phyloP scores from a whole-genome alignment of 306 rosid genomes.

The Hippophae tibetana region DNA sequence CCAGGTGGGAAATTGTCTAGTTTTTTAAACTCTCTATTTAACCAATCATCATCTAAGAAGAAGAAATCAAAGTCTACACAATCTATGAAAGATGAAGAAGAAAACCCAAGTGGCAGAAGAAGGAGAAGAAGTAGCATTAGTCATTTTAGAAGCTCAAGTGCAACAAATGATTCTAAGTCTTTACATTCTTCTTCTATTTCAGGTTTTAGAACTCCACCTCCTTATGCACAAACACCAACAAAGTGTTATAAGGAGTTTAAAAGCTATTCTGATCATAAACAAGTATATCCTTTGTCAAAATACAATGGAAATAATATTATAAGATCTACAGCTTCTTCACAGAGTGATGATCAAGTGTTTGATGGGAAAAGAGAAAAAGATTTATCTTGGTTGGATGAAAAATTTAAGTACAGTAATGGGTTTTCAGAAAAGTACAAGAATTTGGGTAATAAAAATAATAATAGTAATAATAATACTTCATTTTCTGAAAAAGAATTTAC shows the following conservation, averaged over 20 bases:
- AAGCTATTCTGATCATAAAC: conserved; percentile 52
- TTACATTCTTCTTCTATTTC: conserved; percentile 54
- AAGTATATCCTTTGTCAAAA: conserved; percentile 29
- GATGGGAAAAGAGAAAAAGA: conserved; percentile 46
- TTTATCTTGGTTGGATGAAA: conserved; percentile 28
- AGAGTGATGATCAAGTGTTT: conserved; percentile 23
- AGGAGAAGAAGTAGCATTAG: conserved; percentile 86
- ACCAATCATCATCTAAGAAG: conserved; percentile 77
- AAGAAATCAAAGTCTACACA: conserved; percentile 64
- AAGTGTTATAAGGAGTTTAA: conserved; percentile 63
- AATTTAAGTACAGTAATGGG: conserved; percentile 20
- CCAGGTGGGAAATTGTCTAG: conserved; percentile 91
- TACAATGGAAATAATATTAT: conserved; percentile 21
- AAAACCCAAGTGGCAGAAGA: conserved; percentile 62
- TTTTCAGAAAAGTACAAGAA: conserved; percentile 42
- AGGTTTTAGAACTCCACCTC: conserved; percentile 79
- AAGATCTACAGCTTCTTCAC: conserved; percentile 11
- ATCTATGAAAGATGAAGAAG: conserved; percentile 68
- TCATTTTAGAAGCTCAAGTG: conserved; percentile 65
- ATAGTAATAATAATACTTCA: conserved; percentile 20
- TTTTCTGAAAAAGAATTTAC: conserved; percentile 21
- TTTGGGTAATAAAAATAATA: conserved; percentile 21
- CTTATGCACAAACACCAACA: conserved; percentile 53
- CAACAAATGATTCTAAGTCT: conserved; percentile 40
- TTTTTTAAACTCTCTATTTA: conserved; percentile 88